Evolutionary conservation across 257 asterid species (phyloP), one percentile per base, ranked within the genome.

Genomic region (Penstemon eatonii): DNA sequence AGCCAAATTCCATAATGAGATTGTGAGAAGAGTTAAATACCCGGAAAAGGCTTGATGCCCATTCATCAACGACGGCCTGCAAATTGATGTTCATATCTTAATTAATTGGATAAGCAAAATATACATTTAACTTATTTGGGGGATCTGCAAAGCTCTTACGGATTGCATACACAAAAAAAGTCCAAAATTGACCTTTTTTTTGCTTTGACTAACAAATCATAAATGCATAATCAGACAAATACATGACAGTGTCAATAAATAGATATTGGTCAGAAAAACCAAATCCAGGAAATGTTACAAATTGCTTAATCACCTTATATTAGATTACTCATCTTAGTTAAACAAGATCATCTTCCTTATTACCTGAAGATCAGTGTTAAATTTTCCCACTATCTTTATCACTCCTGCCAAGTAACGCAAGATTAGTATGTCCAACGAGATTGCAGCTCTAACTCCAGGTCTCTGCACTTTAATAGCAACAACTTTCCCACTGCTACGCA

Each of bases 1-100:
- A 73, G 55, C 65, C 12, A 52, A 71, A 69, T 72, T 71, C 56
- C 38, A 41, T 37, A 64, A 70, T 66, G 52, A 73, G 69, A 67
- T 12, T 33, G 58, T 47, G 66, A 49, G 77, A 66, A 76, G 71
- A 82, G 66, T 50, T 69, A 65, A 77, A 55, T 90, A 90, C 98
- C 96, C 91, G 95, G 76, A 93, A 93, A 83, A 93, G 98, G 76
- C 97, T 93, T 63, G 97, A 80, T 56, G 98, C 98, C 98, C 98
- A 93, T 83, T 93, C 98, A 74, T 93, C 98, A 36, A 93, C 87
- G 67, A 93, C 81, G 33, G 94, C 89, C 96, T 90, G 88, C 78
- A 80, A 66, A 73, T 68, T 42, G 71, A 68, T 63, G 68, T 77
- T 37, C 75, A 70, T 39, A 68, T 47, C 66, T 69, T 72, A 69